Evolutionary conservation across 2,329 filamentous ascomycete genomes (phyloP), one percentile per base, ranked within the genome.

Genomic region (Capronia epimyces): DNA sequence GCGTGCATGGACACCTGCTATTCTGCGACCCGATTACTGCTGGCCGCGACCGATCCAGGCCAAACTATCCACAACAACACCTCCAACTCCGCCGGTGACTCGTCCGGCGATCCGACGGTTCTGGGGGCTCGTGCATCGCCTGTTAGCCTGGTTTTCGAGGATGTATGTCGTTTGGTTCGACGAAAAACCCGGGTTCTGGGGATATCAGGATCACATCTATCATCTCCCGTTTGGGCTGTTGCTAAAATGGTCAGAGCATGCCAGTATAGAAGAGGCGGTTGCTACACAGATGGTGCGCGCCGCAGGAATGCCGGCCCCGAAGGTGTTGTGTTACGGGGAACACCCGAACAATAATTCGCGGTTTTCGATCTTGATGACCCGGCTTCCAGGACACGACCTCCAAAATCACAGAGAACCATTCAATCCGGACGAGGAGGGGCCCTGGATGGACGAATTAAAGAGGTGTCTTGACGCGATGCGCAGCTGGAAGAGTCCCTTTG

Each of bases 341-440:
- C 65, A 71, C 43, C 60, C 63, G 24, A 54, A 52, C 15, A 60
- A 57, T 51, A 58, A 65, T 22, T 44, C 61, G 16, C 54, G 43
- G 10, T 49, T 69, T 43, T 69, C 68, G n/a, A 69, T 70, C 32
- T 46, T 71, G 20, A 72, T 74, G 68, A 72, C 69, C n/a, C 63
- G 68, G 21, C 50, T 70, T 43, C 68, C 66, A 15, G 67, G 69
- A 3, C 47, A 59, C 5, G 65, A 62, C 9, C 54, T 71, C 21
- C 62, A 59, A 15, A 65, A 69, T 44, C 59, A 57, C 2, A 56
- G 50, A 15, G 58, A 68, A 45, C 31, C 18, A 15, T 57, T 71
- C 29, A 52, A 58, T 8, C 36, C 59, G 15, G 59, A 69, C 29
- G 49, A 53, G 4, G 63, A 67, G 46, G 63, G 61, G 1, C 65